phyloP scores from a whole-genome alignment of 164 flowering plant genomes.

The Annona cherimola region DNA sequence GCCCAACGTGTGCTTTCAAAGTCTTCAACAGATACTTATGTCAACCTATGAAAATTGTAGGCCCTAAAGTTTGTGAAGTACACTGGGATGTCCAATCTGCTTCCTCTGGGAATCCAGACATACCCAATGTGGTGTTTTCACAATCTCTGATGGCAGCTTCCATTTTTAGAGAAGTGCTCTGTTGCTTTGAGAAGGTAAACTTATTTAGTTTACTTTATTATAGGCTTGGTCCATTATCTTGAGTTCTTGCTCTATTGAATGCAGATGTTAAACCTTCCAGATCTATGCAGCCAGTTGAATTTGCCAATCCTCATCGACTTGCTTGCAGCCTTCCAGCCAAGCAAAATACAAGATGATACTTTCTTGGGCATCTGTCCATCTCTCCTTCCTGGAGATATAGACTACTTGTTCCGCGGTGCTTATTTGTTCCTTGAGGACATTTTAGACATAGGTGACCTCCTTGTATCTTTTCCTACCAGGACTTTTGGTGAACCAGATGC shows the following conservation, averaged over 20 bases:
- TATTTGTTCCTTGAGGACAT: conserved; percentile 54
- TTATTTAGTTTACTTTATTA: conserved; percentile 5
- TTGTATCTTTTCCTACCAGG: conserved; percentile 5
- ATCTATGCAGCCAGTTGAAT: conserved; percentile 27
- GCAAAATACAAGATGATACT: conserved; percentile 22
- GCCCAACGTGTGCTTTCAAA: too few relatives aligned
- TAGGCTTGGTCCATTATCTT: neutral
- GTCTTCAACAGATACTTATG: neutral
- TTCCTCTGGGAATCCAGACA: conserved; percentile 55
- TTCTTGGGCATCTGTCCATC: conserved; percentile 34
- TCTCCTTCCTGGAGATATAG: conserved; percentile 53
- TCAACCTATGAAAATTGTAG: conserved; percentile 27
- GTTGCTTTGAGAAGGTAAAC: conserved; percentile 58
- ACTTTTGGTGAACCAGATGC: neutral
- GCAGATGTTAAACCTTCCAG: conserved; percentile 60
- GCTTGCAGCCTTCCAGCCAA: conserved; percentile 60
- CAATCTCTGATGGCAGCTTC: conserved; percentile 36
- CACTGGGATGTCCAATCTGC: conserved; percentile 60
- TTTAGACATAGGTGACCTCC: conserved; percentile 39
- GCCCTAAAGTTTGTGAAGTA: conserved; percentile 47
- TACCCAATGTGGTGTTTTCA: conserved; percentile 29
- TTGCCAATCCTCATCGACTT: conserved; percentile 39
- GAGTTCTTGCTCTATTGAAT: conserved; percentile 5
- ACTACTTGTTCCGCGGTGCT: conserved; percentile 58
- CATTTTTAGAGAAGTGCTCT: conserved; percentile 50